These are phyloP conservation scores for Tremella mesenterica DNA, from an alignment of 768 basidiomycete species.

Conservation along the genomic window DNA sequence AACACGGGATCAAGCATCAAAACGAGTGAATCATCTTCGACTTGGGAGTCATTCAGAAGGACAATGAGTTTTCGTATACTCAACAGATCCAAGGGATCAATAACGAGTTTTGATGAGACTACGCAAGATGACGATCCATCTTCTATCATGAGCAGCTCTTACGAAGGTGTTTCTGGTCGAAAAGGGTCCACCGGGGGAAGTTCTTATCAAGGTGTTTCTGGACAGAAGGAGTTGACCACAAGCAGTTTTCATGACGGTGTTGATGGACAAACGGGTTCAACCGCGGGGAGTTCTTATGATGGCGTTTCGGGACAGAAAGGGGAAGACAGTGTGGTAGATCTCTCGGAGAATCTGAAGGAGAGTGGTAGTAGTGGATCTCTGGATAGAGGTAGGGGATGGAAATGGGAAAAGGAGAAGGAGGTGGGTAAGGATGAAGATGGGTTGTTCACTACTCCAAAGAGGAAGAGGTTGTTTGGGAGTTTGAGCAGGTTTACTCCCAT, in stretches of 20 bases:
- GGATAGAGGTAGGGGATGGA: not conserved
- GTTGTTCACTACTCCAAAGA: conserved; percentile 21
- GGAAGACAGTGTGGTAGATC: not conserved
- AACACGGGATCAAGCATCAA: not conserved
- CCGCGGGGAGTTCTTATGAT: too few species aligned
- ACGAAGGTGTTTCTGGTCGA: too few species aligned
- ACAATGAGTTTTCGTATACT: conserved; percentile 5
- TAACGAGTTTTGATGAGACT: not conserved
- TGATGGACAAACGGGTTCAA: too few species aligned
- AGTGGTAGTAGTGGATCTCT: not conserved
- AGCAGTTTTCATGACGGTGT: too few species aligned
- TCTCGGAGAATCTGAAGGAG: not conserved
- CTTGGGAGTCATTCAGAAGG: conserved; percentile 13
- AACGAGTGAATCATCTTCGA: not conserved
- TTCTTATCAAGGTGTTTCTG: not conserved
- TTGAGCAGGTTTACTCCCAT: conserved; percentile 30
- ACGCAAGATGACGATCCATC: not conserved
- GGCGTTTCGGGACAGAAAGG: not conserved
- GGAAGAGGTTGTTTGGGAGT: conserved; percentile 16
- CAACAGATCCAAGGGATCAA: not conserved
- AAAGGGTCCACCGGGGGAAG: not conserved
- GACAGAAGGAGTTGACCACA: too few species aligned
- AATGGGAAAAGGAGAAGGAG: not conserved
- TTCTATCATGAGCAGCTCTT: not conserved
- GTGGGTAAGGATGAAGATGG: conserved; percentile 1